phyloP scores from a whole-genome alignment of 805 yeast species.

The Millerozyma miso region DNA sequence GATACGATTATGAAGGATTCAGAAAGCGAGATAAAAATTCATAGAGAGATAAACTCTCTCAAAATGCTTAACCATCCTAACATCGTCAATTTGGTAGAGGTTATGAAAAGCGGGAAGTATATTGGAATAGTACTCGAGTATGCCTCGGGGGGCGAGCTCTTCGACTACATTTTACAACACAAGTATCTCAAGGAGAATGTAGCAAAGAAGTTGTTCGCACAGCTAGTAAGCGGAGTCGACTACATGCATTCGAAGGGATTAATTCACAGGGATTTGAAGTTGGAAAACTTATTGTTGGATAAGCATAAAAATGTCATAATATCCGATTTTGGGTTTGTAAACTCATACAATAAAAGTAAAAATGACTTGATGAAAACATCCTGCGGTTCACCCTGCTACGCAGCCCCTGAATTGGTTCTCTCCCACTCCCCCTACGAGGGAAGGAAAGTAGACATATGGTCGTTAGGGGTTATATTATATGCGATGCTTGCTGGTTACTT shows the following conservation, averaged over 20 bases:
- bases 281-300: conserved; percentile 73
- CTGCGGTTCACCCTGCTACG: conserved; percentile 98
- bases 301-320: conserved; percentile 82
- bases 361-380: conserved; percentile 86
- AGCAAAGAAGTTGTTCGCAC: conserved; percentile 88
- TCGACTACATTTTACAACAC: conserved; percentile 85
- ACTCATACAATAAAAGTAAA: conserved; percentile 59
- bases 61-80: conserved; percentile 88
- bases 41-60: conserved; percentile 88
- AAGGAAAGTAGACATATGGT: conserved; percentile 93
- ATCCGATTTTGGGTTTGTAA: conserved; percentile 94
- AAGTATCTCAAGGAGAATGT: conserved; percentile 80
- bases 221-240: conserved; percentile 87
- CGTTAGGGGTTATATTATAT: conserved; percentile 89
- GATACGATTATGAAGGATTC: conserved; percentile 85
- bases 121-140: conserved; percentile 95
- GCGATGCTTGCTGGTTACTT: conserved; percentile 97
- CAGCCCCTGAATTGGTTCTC: conserved; percentile 95
- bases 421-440: conserved; percentile 87
- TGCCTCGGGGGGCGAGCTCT: conserved; percentile 96
- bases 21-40: conserved; percentile 83
- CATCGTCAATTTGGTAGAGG: conserved; percentile 87
- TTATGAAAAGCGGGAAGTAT: conserved; percentile 87
- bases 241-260: conserved; percentile 81
- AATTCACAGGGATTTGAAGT: conserved; percentile 72